phyloP scores from a whole-genome alignment of 148 eudicot genomes.

The Euryodendron excelsum region DNA sequence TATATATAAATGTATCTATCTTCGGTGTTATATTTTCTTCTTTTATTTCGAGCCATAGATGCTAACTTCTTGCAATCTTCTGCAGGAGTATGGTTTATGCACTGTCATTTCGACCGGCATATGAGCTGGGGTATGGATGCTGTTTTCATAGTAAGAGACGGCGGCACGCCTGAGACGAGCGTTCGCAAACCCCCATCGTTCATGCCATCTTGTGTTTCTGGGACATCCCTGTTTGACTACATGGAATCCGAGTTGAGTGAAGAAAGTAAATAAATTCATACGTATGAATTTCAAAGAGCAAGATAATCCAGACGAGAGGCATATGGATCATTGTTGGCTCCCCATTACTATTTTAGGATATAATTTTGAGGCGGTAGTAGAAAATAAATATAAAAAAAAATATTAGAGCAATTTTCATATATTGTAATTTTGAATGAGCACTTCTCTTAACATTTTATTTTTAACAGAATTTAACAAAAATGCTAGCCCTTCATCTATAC shows the following conservation, averaged over 20 bases:
- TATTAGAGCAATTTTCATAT: no score
- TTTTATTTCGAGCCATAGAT: not conserved
- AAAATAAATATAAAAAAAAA: no score
- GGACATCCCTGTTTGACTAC: not conserved
- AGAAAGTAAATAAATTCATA: not conserved
- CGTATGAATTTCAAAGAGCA: not conserved
- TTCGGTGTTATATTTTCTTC: not conserved
- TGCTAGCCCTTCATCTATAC: no score
- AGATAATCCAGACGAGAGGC: not conserved
- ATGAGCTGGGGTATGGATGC: constrained; percentile 2
- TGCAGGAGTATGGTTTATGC: constrained; percentile 6
- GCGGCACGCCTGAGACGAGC: not conserved
- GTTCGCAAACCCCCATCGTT: not conserved
- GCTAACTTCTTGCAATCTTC: not conserved
- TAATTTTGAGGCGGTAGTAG: no score
- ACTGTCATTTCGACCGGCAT: constrained; percentile 1
- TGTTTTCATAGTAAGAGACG: not conserved
- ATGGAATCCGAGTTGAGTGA: not conserved
- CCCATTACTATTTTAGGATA: no score
- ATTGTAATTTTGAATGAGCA: no score
- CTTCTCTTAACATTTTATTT: no score
- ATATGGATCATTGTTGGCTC: not conserved
- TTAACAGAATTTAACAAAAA: no score
- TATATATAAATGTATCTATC: no score
- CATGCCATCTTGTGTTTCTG: not conserved